Conservation (phyloP, 441 rosid species). For the Erodium chrysanthum region DNA sequence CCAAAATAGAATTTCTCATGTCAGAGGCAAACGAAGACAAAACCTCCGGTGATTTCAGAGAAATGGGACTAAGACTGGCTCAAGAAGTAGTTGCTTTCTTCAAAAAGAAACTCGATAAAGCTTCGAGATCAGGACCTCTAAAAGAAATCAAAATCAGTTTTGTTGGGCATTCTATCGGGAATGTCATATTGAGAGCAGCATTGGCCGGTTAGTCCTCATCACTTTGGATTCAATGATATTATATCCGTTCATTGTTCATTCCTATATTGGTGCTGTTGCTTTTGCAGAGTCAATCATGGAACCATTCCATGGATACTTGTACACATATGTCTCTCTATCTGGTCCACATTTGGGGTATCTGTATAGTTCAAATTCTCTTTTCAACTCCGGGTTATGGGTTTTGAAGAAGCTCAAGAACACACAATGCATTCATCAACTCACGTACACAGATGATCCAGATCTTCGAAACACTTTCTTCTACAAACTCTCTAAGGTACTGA, state of each 20-base stretch:
- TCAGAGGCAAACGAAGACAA: too few species aligned
- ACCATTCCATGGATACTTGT: conserved; percentile 53
- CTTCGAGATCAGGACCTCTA: too few species aligned
- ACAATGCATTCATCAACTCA: conserved; percentile 90
- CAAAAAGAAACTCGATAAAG: too few species aligned
- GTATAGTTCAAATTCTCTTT: conserved; percentile 84
- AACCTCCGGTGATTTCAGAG: too few species aligned
- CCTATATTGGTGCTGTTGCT: conserved; percentile 6
- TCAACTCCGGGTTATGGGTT: conserved; percentile 88
- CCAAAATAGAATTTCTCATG: too few species aligned
- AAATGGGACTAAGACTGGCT: too few species aligned
- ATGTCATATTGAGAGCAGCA: too few species aligned
- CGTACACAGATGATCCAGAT: conserved; percentile 79
- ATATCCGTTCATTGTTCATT: conserved; percentile 15
- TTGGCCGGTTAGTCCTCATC: too few species aligned
- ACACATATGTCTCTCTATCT: conserved; percentile 70
- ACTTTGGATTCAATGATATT: conserved; percentile 3
- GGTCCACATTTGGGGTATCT: conserved; percentile 92
- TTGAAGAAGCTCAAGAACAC: conserved; percentile 79
- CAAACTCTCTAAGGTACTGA: conserved; percentile 58
- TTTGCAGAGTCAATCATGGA: conserved; percentile 68
- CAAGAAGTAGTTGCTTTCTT: too few species aligned
- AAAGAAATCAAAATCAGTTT: too few species aligned
- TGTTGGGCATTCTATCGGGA: too few species aligned
- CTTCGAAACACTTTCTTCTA: conserved; percentile 64